Evolutionary conservation across 2,329 filamentous ascomycete species (phyloP).

Genomic region (Dichotomopilus funicola): DNA sequence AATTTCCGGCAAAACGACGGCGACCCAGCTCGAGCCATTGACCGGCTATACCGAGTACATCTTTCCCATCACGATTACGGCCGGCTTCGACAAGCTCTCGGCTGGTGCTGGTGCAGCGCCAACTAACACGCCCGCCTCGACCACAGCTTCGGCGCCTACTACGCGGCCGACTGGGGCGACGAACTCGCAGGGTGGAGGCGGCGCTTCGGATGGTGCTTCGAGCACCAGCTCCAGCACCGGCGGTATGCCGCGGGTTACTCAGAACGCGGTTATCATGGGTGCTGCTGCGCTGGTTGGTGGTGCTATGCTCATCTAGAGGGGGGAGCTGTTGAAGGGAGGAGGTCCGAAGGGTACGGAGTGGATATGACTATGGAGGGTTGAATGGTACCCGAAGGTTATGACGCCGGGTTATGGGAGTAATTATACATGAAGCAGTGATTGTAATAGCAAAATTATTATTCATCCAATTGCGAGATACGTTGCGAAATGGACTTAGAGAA

Average conservation of each 20-base stretch:
- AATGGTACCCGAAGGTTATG: too few relatives aligned
- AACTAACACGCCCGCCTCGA: background rate
- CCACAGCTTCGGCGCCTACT: background rate
- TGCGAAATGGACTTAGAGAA: too few relatives aligned
- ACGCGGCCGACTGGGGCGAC: background rate
- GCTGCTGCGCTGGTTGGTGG: conserved; percentile 30
- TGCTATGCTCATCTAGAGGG: conserved; percentile 31
- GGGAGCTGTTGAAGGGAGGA: background rate
- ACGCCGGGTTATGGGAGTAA: too few relatives aligned
- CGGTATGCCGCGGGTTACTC: conserved; percentile 26
- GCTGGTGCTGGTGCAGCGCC: conserved; percentile 16
- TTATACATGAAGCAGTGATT: too few relatives aligned
- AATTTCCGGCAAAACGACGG: background rate
- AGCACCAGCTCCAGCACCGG: conserved; percentile 6
- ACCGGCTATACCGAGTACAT: conserved; percentile 14
- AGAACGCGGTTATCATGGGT: conserved; percentile 32
- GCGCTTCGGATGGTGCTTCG: background rate
- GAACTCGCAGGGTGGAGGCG: background rate
- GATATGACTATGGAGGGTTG: background rate
- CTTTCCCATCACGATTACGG: conserved; percentile 16
- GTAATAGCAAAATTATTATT: too few relatives aligned
- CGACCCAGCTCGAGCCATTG: background rate
- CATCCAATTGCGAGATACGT: too few relatives aligned
- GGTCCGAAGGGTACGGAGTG: background rate
- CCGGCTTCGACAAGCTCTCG: conserved; percentile 15